These are phyloP conservation scores for Phytophthora sp. DNA, from an alignment of 352 stramenopile genomes.

Conservation along the genomic window DNA sequence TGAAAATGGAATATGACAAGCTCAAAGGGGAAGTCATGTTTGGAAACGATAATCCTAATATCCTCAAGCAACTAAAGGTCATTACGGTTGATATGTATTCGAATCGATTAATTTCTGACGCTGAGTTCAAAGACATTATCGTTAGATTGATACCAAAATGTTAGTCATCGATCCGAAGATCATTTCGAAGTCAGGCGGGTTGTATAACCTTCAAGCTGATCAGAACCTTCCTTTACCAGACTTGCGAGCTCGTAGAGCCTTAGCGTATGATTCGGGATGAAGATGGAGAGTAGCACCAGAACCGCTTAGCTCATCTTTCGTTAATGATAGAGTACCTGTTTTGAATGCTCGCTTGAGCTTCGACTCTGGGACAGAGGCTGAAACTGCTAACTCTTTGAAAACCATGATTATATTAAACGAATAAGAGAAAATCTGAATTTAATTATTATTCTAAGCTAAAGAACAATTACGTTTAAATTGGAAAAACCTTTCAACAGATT, in stretches of 20 bases:
- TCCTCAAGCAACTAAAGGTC: constrained; percentile 9
- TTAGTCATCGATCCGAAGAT: neutral
- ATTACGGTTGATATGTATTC: constrained; percentile 6
- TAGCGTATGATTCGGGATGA: constrained; percentile 6
- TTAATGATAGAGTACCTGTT: constrained; percentile 1
- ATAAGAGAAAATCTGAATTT: constrained; percentile 1
- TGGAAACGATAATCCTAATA: constrained; percentile 12
- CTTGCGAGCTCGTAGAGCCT: no score
- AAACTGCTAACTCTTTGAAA: neutral
- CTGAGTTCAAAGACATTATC: constrained; percentile 8
- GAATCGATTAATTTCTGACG: constrained; percentile 1
- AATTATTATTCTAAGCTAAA: neutral
- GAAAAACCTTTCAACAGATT: neutral
- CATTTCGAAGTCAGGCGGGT: neutral
- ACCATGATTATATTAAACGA: neutral
- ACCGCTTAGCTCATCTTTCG: neutral
- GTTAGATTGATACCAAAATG: neutral
- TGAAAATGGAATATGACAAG: constrained; percentile 10
- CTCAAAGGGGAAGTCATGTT: constrained; percentile 8
- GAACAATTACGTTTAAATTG: neutral
- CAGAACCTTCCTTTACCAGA: no score
- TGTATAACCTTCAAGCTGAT: constrained; percentile 5
- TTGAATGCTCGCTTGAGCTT: constrained; percentile 5
- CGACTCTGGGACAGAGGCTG: neutral
- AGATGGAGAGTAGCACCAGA: neutral